Evolutionary conservation across 1,284 basidiomycete genomes (phyloP).

Genomic region (Wolfiporia cocos): DNA sequence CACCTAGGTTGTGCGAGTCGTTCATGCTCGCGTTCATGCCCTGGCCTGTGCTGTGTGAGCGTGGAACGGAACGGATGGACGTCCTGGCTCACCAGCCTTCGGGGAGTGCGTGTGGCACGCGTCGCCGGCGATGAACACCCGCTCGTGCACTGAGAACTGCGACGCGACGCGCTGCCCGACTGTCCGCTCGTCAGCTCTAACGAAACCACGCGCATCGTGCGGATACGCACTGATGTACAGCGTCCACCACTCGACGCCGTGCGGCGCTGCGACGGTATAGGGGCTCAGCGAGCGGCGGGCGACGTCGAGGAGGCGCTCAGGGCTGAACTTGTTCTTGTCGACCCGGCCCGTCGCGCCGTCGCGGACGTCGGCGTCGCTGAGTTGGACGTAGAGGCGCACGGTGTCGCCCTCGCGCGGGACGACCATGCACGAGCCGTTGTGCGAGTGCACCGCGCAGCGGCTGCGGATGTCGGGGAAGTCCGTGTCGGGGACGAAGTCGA

Average conservation of each 20-base stretch:
- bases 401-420: conserved; percentile 73
- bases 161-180: conserved; percentile 77
- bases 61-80: conserved; percentile 14
- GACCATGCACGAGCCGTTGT: conserved; percentile 54
- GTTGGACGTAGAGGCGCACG: conserved; percentile 73
- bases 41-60: conserved; percentile 44
- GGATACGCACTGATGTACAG: conserved; percentile 49
- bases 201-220: not conserved
- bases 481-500: conserved; percentile 65
- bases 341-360: conserved; percentile 48
- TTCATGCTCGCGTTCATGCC: conserved; percentile 79
- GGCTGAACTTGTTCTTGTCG: conserved; percentile 54
- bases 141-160: conserved; percentile 56
- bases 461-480: conserved; percentile 83
- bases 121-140: conserved; percentile 57
- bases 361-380: conserved; percentile 45
- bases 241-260: conserved; percentile 76
- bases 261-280: conserved; percentile 53
- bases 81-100: conserved; percentile 4
- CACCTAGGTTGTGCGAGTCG: conserved; percentile 74
- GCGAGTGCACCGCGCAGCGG: conserved; percentile 54
- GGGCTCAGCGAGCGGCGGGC: conserved; percentile 65
- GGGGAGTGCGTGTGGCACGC: conserved; percentile 7
- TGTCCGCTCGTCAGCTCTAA: conserved; percentile 9
- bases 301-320: conserved; percentile 58